Evolutionary conservation across 768 basidiomycete genomes (phyloP).

Genomic region (Crassisporium funariophilum): DNA sequence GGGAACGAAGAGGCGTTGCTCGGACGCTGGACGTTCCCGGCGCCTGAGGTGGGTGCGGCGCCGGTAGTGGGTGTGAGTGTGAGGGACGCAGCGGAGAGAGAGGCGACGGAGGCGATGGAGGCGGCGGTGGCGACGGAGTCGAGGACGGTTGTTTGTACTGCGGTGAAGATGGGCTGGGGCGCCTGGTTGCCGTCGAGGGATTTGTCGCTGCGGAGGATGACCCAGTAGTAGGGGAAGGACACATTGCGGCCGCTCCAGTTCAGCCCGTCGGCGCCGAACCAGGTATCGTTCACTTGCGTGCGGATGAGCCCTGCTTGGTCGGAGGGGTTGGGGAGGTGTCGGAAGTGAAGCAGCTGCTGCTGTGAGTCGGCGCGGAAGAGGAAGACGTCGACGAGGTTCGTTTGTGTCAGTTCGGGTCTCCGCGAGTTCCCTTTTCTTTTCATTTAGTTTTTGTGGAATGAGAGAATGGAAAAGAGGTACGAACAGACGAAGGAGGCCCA

Average conservation of each 20-base stretch:
- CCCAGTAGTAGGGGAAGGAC: conserved; percentile 75
- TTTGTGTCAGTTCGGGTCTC: conserved; percentile 65
- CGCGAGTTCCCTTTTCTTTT: conserved; percentile 67
- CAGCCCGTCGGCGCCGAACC: conserved; percentile 63
- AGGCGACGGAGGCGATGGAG: conserved; percentile 36
- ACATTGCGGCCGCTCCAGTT: conserved; percentile 53
- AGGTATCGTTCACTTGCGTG: conserved; percentile 69
- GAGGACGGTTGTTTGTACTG: conserved; percentile 62
- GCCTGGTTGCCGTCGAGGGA: conserved; percentile 59
- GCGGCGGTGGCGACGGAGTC: conserved; percentile 64
- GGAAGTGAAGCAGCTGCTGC: conserved; percentile 45
- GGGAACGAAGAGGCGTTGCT: conserved; percentile 55
- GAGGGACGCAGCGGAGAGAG: conserved; percentile 40
- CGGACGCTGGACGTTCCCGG: conserved; percentile 50
- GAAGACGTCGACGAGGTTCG: conserved; percentile 69
- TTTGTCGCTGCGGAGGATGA: conserved; percentile 63
- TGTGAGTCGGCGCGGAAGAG: conserved; percentile 75
- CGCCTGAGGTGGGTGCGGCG: conserved; percentile 13
- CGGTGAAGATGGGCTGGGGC: conserved; percentile 74
- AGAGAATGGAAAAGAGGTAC: conserved; percentile 31
- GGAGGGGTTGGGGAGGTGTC: conserved; percentile 43
- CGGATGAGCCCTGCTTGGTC: conserved; percentile 57
- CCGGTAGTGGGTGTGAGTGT: conserved; percentile 47
- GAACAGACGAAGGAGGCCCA: conserved; percentile 81
- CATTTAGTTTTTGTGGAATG: conserved; percentile 12